These are phyloP conservation scores for Cutaneotrichosporon sp. DNA, from an alignment of 1,284 basidiomycete genomes.

Conservation along the genomic window DNA sequence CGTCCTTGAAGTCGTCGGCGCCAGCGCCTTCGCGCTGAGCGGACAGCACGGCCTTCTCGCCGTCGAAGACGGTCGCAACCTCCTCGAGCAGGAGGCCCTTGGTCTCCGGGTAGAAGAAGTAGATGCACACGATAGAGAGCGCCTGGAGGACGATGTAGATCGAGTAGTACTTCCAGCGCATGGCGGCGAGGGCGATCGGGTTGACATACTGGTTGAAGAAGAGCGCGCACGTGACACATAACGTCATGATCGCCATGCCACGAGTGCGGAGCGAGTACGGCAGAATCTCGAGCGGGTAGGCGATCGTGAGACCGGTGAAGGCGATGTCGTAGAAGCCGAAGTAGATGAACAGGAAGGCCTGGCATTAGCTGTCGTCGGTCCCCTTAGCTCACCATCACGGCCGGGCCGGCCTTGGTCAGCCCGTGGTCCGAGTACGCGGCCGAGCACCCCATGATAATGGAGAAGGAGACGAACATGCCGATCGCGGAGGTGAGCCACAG, in stretches of 20 bases:
- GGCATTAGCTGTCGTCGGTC: no score
- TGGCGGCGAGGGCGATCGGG: slow-evolving; percentile 29
- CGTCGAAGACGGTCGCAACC: slow-evolving; percentile 30
- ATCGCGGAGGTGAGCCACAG: slow-evolving; percentile 26
- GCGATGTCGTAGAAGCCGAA: slow-evolving; percentile 23
- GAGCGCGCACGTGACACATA: background rate
- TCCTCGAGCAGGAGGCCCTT: slow-evolving; percentile 32
- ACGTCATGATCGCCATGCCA: slow-evolving; percentile 14
- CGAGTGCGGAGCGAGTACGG: slow-evolving; percentile 24
- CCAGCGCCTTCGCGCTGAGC: background rate
- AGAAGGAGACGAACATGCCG: slow-evolving; percentile 28
- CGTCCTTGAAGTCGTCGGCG: background rate
- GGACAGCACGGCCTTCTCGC: background rate
- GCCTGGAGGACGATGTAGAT: slow-evolving; percentile 34
- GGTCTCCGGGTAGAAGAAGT: slow-evolving; percentile 33
- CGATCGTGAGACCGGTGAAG: slow-evolving; percentile 18
- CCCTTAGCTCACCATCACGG: slow-evolving; percentile 15
- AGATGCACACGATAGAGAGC: slow-evolving; percentile 20
- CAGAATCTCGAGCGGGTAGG: slow-evolving; percentile 30
- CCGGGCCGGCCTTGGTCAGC: slow-evolving; percentile 25
- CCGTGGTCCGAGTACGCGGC: slow-evolving; percentile 27
- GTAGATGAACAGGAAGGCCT: slow-evolving; percentile 29
- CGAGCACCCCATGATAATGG: slow-evolving; percentile 24
- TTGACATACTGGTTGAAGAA: slow-evolving; percentile 29
- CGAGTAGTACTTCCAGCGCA: slow-evolving; percentile 41